Conservation (phyloP, 1,284 basidiomycete genomes). For the Puccinia triticina region DNA sequence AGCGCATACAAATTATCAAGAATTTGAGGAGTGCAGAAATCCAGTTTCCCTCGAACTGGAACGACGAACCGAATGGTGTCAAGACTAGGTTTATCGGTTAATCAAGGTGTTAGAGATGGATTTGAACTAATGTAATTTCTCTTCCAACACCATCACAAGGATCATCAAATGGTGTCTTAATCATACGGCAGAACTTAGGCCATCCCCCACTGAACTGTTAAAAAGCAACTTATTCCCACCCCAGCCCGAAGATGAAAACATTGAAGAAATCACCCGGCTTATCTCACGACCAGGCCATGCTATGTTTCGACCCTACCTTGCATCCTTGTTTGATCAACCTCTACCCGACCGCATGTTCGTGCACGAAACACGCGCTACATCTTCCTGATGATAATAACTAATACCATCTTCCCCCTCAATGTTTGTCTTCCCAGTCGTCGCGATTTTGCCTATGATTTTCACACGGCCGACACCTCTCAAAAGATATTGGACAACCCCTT, state of each 20-base stretch:
- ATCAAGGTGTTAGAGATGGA: background rate
- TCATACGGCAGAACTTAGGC: constrained; percentile 79
- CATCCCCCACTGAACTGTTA: constrained; percentile 62
- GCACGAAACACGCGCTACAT: background rate
- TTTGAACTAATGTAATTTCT: background rate
- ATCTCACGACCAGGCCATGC: constrained; percentile 56
- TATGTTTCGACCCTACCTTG: constrained; percentile 51
- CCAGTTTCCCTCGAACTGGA: constrained; percentile 76
- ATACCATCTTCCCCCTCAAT: background rate
- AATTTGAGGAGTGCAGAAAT: constrained; percentile 74
- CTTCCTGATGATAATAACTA: constrained; percentile 53
- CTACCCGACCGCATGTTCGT: constrained; percentile 56
- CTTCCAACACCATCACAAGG: constrained; percentile 58
- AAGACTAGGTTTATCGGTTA: constrained; percentile 23
- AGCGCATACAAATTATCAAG: constrained; percentile 80
- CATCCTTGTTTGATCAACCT: constrained; percentile 59
- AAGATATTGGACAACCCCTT: constrained; percentile 57
- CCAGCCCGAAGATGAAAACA: constrained; percentile 61
- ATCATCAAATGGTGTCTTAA: constrained; percentile 81
- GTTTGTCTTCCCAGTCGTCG: constrained; percentile 53
- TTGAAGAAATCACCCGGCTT: constrained; percentile 60
- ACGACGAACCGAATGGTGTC: constrained; percentile 53
- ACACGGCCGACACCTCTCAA: constrained; percentile 56
- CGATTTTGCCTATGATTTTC: constrained; percentile 61
- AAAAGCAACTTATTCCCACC: constrained; percentile 60